Base-by-base conservation (phyloP, 345 rosid species). In the Heritiera littoralis region DNA sequence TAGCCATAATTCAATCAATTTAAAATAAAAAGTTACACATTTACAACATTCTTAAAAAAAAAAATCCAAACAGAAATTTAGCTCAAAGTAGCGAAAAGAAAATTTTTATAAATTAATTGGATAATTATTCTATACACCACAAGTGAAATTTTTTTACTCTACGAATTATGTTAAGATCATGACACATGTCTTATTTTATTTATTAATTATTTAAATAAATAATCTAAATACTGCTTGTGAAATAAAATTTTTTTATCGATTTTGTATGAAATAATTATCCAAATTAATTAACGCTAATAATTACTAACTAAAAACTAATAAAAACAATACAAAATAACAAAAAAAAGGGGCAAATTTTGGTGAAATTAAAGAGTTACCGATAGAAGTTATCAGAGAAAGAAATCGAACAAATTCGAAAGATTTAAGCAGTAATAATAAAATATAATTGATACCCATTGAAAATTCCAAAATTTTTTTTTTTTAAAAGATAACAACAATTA, bases 1-100 rank as follows among this genome's bases (percentile, higher is more conserved):
- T 15, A 15, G 48, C 52, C 70, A 78, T 30, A 77, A 65, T 68
- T 70, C 51, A 70, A 84, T 75, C 80, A 75, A 80, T n/a, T 41
- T 18, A 63, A 43, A 32, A 68, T 9, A 46, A 51, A 68, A 23
- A 17, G 1, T 54, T 38, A 49, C 60, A 59, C 38, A 38, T 66
- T 66, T 11, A 28, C 10, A 64, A 77, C 5, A 49, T 18, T 58
- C 20, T 48, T 9, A 12, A 18, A 32, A 77, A 15, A 13, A 66
- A 76, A 66, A 65, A 14, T 69, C 75, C 77, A 78, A 20, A 17
- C 52, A 9, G 18, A 38, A 74, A 38, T 45, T 49, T 11, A 30
- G 66, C 77, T 75, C 72, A 46, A 82, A 30, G 41, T 8, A 32
- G 56, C 30, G 20, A 23, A 51, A 59, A 55, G 11, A 9, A 43